Evolutionary conservation across 2,329 filamentous ascomycete genomes (phyloP).

Genomic region (Thielaviopsis ethacetica): DNA sequence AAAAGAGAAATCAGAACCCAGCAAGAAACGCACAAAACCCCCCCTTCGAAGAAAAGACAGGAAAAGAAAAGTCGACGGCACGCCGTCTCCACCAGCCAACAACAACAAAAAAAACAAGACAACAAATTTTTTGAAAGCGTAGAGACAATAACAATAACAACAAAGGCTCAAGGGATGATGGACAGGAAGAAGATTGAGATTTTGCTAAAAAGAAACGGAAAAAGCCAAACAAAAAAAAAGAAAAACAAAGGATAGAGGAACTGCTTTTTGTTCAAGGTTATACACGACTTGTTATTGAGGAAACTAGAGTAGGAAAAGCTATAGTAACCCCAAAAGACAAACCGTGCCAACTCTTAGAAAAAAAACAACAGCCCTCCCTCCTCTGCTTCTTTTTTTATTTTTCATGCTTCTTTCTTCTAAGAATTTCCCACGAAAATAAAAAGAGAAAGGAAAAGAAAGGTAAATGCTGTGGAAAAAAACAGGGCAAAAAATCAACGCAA

Average conservation of each 20-base stretch:
- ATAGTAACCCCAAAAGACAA: not conserved
- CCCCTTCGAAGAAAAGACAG: not conserved
- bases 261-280: not conserved
- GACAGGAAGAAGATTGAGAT: no score
- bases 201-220: not conserved
- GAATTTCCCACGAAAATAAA: constrained; percentile 8
- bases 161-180: not conserved
- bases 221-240: not conserved
- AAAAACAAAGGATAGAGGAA: not conserved
- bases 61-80: not conserved
- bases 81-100: no score
- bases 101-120: not conserved
- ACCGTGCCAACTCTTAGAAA: not conserved
- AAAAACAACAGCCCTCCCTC: not conserved
- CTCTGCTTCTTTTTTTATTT: not conserved
- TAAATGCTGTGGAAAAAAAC: constrained; percentile 9
- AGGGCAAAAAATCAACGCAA: constrained; percentile 1
- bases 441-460: constrained; percentile 15
- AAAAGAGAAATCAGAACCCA: no score
- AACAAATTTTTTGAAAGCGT: not conserved
- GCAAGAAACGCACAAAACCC: not conserved
- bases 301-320: not conserved
- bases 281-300: not conserved
- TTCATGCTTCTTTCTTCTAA: not conserved
- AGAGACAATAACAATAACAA: not conserved